These are phyloP conservation scores for Salisapilia sapeloensis DNA, from an alignment of 352 stramenopile genomes.

Conservation along the genomic window DNA sequence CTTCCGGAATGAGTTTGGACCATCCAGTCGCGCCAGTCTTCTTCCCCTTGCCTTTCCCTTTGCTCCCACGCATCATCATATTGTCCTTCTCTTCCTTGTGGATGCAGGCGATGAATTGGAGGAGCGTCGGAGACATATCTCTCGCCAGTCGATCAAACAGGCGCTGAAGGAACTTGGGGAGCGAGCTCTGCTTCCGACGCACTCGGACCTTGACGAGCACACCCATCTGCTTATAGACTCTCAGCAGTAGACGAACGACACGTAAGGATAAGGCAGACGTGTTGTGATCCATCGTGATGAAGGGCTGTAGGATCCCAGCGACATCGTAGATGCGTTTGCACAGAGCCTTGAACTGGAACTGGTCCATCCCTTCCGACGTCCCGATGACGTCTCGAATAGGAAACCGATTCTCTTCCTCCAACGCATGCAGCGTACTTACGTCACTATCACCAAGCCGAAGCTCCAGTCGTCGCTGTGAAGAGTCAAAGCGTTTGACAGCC, in stretches of 20 bases:
- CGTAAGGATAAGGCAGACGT: constrained; percentile 13
- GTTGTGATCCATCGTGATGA: constrained; percentile 27
- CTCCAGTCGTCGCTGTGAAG: constrained; percentile 12
- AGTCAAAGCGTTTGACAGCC: constrained; percentile 14
- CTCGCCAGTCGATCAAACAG: constrained; percentile 26
- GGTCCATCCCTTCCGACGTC: constrained; percentile 2
- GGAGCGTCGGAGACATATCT: constrained; percentile 18
- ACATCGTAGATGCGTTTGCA: constrained; percentile 15
- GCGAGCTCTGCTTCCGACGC: constrained; percentile 14
- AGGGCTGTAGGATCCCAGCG: constrained; percentile 15
- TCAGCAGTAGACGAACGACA: constrained; percentile 18
- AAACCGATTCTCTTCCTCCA: constrained; percentile 15
- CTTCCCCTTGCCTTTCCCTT: constrained; percentile 2
- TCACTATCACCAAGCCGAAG: constrained; percentile 25
- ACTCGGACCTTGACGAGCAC: constrained; percentile 19
- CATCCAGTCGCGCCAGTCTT: constrained; percentile 5
- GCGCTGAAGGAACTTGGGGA: constrained; percentile 19
- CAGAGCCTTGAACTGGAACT: constrained; percentile 12
- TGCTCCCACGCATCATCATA: constrained; percentile 2
- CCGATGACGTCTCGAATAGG: constrained; percentile 10
- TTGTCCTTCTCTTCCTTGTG: constrained; percentile 18
- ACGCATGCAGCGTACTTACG: constrained; percentile 10
- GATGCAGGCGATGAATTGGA: constrained; percentile 32
- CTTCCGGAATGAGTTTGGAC: constrained; percentile 38
- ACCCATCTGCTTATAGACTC: constrained; percentile 35